Base-by-base conservation (phyloP, 2,329 filamentous ascomycete genomes). In the Beauveria brongniartii region DNA sequence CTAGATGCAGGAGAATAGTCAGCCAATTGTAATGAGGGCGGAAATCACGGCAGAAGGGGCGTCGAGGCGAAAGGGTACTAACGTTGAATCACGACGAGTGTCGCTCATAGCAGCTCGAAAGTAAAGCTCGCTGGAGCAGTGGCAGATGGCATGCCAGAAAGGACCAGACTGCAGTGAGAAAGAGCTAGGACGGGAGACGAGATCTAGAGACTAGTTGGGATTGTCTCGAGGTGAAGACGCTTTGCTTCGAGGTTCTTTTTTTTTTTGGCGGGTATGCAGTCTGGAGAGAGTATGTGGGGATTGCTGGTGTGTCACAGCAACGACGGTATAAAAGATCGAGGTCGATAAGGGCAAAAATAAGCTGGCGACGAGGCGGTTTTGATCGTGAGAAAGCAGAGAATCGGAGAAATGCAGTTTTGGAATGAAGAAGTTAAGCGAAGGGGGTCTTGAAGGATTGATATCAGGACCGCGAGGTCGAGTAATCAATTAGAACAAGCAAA, bases 21-120 rank as follows among this genome's bases (percentile, higher is more conserved):
- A 80, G 75, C 14, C 10, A 26, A 43, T 41, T 43, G 24, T 12
- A 28, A 41, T 7, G 24, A 34, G 30, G n/a, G 63, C 55, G 51
- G 22, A 10, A 14, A 50, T 8, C 22, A 18, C 30, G 12, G 26
- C 8, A 3, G 8, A 24, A 54, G 41, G 30, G 18, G 37, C 30
- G 22, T 46, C 4, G n/a, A 47, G 22, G 30, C 20, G 62, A 63
- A 62, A 65, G 59, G 44, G 60, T 43, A 26, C 57, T 58, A 50
- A 67, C 83, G 82, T 85, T 71, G 78, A 77, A 74, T 75, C 74
- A 71, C 74, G 74, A 75, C 79, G 79, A 75, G 85, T 80, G 75
- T 80, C 80, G 79, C 78, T 86, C 84, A 87, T 87, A 85, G 81
- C 83, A 84, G 67, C 69, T 74, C 66, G 63, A 62, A 63, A 61